A percentile compares a stretch with the other conserved stretches of the same genome.
Evolutionary conservation across 2,329 filamentous ascomycete species (phyloP).

Genomic region (Simplicillium sp.): DNA sequence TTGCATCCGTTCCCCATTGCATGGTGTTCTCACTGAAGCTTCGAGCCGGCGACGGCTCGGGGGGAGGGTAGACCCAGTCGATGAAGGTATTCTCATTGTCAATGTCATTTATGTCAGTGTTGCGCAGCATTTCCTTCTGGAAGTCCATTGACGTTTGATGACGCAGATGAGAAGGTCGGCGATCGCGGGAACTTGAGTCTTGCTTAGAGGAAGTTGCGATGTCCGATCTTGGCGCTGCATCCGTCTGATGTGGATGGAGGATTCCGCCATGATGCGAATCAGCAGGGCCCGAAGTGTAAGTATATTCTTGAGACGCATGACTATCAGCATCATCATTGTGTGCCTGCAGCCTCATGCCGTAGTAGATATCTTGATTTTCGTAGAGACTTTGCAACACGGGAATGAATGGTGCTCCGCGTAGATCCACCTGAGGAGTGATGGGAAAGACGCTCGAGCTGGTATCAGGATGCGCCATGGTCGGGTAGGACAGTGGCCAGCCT

Average conservation of each 20-base stretch:
- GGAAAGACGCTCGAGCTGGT: conserved; percentile 1
- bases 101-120: neutral
- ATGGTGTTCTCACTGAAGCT: neutral
- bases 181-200: no score
- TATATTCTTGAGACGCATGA: neutral
- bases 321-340: neutral
- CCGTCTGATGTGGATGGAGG: no score
- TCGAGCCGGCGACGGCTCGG: neutral
- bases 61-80: conserved; percentile 2
- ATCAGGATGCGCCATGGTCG: conserved; percentile 2
- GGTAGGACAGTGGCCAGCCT: conserved; percentile 2
- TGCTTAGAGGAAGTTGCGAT: no score
- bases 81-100: conserved; percentile 2
- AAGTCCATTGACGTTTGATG: conserved; percentile 4
- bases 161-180: neutral
- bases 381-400: conserved; percentile 2
- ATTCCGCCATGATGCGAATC: neutral
- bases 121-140: conserved; percentile 2
- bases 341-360: neutral
- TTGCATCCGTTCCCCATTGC: conserved; percentile 4
- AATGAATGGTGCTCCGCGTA: conserved; percentile 1
- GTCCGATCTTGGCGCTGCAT: no score
- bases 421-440: neutral
- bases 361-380: neutral
- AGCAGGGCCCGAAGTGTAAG: neutral